These are phyloP conservation scores for Alternaria burnsii DNA, from an alignment of 2,329 filamentous ascomycete species.

Conservation along the genomic window DNA sequence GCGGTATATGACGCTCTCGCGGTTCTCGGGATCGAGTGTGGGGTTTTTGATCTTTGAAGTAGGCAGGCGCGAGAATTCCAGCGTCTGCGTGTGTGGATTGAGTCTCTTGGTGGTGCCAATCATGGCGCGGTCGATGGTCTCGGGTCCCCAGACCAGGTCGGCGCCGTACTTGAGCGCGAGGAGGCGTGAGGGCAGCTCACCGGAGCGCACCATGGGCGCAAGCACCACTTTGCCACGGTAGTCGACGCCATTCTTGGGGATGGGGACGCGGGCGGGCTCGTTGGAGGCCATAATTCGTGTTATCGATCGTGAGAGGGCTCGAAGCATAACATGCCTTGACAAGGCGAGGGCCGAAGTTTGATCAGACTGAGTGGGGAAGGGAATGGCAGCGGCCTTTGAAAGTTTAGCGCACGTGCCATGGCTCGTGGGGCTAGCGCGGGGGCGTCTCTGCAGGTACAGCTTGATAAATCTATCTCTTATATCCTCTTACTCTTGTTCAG, in stretches of 20 bases:
- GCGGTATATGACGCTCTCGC: slow-evolving; percentile 79
- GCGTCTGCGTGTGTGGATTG: slow-evolving; percentile 77
- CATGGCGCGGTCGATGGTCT: slow-evolving; percentile 91
- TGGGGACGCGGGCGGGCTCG: slow-evolving; percentile 71
- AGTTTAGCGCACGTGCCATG: slow-evolving; percentile 20
- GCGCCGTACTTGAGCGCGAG: slow-evolving; percentile 93
- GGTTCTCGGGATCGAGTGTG: slow-evolving; percentile 61
- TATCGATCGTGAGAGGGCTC: slow-evolving; percentile 39
- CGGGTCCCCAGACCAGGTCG: slow-evolving; percentile 96
- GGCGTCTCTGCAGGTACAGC: not conserved
- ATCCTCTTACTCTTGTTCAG: not conserved
- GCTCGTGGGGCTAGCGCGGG: slow-evolving; percentile 13
- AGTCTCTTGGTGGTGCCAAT: slow-evolving; percentile 83
- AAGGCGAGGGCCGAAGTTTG: not conserved
- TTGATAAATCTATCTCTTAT: not conserved
- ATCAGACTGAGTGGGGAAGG: slow-evolving; percentile 7
- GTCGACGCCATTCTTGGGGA: slow-evolving; percentile 87
- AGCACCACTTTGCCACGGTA: slow-evolving; percentile 94
- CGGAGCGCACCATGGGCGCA: slow-evolving; percentile 97
- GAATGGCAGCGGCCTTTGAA: slow-evolving; percentile 9
- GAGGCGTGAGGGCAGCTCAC: slow-evolving; percentile 89
- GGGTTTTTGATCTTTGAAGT: slow-evolving; percentile 73
- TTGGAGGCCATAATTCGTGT: slow-evolving; percentile 43
- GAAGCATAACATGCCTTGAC: slow-evolving; percentile 52
- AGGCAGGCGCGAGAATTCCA: slow-evolving; percentile 83